These are phyloP conservation scores for Nissolia schottii DNA, from an alignment of 306 rosid species.

Conservation along the genomic window DNA sequence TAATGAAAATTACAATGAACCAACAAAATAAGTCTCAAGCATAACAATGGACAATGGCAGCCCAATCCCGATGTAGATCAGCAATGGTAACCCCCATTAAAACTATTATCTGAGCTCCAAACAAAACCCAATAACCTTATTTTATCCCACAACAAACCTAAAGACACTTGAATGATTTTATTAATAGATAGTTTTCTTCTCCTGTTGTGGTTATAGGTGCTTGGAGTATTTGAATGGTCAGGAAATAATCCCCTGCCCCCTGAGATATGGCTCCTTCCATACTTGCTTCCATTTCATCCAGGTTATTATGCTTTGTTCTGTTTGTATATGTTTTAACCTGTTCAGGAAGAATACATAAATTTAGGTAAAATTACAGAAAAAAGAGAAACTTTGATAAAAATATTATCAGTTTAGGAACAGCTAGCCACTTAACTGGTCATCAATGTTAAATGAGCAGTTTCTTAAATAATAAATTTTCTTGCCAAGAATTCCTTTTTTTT, in stretches of 20 bases:
- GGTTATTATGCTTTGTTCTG: constrained; percentile 41
- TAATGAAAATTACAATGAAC: not conserved
- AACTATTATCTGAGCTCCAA: not conserved
- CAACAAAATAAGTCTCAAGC: not conserved
- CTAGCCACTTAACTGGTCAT: not conserved
- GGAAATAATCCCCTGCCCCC: constrained; percentile 96
- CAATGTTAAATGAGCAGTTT: not conserved
- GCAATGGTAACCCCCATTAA: not conserved
- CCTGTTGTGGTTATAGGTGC: constrained; percentile 46
- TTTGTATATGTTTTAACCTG: constrained; percentile 3
- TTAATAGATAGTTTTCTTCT: constrained; percentile 7
- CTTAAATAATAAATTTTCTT: not conserved
- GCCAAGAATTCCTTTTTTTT: not conserved
- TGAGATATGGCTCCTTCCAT: constrained; percentile 90
- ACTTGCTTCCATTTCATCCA: constrained; percentile 78
- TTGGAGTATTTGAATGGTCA: constrained; percentile 88
- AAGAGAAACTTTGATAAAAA: not conserved
- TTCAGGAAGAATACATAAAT: constrained; percentile 6
- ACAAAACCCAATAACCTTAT: not conserved
- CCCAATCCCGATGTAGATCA: not conserved
- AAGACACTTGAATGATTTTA: not conserved
- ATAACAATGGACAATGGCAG: not conserved
- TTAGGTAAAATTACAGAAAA: not conserved
- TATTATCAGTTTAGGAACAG: not conserved
- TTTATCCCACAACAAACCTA: not conserved